Percentiles rank a stretch among this genome's conserved stretches.
Evolutionary conservation across 371 early-diverging fungal genomes (phyloP).

Genomic region (Haplosporangium sp.): DNA sequence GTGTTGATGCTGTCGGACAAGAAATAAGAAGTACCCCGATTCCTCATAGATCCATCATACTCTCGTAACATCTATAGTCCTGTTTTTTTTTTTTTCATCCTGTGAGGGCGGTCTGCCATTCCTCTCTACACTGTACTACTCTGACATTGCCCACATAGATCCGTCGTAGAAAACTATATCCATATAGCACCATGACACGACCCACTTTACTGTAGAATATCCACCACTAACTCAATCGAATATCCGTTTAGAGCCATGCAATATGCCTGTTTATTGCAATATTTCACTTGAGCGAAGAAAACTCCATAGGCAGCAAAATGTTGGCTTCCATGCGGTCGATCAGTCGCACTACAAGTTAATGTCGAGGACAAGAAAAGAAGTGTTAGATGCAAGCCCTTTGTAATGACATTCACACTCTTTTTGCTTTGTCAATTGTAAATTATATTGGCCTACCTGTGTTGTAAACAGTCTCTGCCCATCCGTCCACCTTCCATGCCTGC

Average conservation of each 20-base stretch:
- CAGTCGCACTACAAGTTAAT: constrained; percentile 69
- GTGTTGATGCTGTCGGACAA: constrained; percentile 35
- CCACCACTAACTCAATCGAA: neutral
- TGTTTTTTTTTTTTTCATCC: neutral
- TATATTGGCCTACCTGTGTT: constrained; percentile 77
- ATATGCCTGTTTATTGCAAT: neutral
- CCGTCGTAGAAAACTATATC: constrained; percentile 3
- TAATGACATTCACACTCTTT: too few relatives aligned
- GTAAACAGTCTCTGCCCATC: constrained; percentile 93
- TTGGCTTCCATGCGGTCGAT: constrained; percentile 86
- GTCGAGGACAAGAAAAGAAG: constrained; percentile 2
- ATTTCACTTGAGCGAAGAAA: constrained; percentile 77
- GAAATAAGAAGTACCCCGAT: neutral
- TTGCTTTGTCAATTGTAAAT: neutral
- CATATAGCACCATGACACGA: neutral
- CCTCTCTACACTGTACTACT: neutral
- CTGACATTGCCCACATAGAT: constrained; percentile 8
- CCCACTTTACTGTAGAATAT: constrained; percentile 17
- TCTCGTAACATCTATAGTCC: neutral
- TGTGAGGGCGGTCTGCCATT: neutral
- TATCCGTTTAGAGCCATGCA: neutral
- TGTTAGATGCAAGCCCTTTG: neutral
- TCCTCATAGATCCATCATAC: neutral
- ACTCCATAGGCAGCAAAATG: constrained; percentile 84
- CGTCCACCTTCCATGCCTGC: constrained; percentile 92